A percentile compares a stretch with the other conserved stretches of the same genome.
phyloP scores from a whole-genome alignment of 177 flowering plant species.

The Tripterygium wilfordii region DNA sequence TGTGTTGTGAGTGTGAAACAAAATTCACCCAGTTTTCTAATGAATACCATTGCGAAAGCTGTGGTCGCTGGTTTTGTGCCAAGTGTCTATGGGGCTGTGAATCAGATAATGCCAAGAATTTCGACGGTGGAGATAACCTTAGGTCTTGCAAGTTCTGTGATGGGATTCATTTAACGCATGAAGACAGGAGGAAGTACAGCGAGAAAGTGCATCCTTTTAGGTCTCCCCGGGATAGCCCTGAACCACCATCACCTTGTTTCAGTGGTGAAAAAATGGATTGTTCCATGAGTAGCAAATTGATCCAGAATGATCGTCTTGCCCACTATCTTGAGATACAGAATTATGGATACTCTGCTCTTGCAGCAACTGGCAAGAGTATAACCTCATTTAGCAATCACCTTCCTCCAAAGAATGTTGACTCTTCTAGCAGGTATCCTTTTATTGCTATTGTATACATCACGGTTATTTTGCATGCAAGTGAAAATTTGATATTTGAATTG shows the following conservation, averaged over 20 bases:
- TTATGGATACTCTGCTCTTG: conserved; percentile 32
- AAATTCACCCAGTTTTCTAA: conserved; percentile 20
- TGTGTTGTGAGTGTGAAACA: conserved; percentile 48
- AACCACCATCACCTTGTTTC: conserved; percentile 37
- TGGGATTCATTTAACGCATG: conserved; percentile 21
- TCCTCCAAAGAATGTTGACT: conserved; percentile 34
- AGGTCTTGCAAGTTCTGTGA: conserved; percentile 63
- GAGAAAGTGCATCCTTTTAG: conserved; percentile 52
- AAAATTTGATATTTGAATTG: no score
- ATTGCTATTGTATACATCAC: no score
- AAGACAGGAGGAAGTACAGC: conserved; percentile 25
- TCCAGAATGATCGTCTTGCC: conserved; percentile 29
- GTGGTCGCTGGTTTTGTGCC: conserved; percentile 49
- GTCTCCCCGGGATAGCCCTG: conserved; percentile 54
- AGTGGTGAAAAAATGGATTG: conserved; percentile 17
- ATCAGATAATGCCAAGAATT: conserved; percentile 15
- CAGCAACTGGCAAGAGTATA: conserved; percentile 25
- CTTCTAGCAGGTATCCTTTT: conserved; percentile 48
- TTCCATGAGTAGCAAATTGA: conserved; percentile 11
- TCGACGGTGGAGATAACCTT: conserved; percentile 13
- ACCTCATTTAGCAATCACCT: conserved; percentile 27
- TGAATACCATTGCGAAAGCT: conserved; percentile 48
- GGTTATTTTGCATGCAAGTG: no score
- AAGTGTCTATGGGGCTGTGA: conserved; percentile 39
- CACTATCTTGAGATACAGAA: conserved; percentile 31